Evolutionary conservation across 2,329 filamentous ascomycete species (phyloP).

Genomic region (Chrysoporthe puriensis): DNA sequence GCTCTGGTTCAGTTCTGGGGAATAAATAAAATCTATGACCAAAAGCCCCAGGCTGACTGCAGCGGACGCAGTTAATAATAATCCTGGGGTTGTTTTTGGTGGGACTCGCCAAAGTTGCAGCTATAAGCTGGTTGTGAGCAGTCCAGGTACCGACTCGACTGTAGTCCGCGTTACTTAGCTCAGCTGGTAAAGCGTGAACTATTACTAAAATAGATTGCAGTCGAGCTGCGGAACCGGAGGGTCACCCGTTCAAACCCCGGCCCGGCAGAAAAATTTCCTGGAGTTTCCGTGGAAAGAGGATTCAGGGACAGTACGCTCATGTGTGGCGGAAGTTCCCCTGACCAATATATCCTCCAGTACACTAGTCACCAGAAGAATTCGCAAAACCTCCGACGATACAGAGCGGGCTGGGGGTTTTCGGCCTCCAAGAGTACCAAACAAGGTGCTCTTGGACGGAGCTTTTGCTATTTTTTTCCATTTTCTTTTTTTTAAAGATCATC

Average conservation of each 20-base stretch:
- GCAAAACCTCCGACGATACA: background rate
- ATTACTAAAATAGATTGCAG: background rate
- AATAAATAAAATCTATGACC: too few relatives aligned
- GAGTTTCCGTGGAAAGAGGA: background rate
- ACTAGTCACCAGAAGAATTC: background rate
- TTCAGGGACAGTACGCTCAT: constrained; percentile 2
- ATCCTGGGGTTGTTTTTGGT: too few relatives aligned
- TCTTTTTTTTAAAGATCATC: too few relatives aligned
- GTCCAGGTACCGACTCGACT: background rate
- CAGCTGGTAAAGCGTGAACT: background rate
- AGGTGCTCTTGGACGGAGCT: background rate
- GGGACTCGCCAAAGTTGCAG: too few relatives aligned
- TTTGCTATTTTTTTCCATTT: background rate
- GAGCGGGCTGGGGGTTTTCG: background rate
- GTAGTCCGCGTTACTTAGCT: background rate
- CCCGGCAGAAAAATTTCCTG: background rate
- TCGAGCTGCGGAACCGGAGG: background rate
- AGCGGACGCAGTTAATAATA: too few relatives aligned
- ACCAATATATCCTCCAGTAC: background rate
- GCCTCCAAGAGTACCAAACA: background rate
- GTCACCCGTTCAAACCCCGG: background rate
- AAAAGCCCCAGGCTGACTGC: too few relatives aligned
- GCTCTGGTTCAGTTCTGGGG: too few relatives aligned
- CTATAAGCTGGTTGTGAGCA: too few relatives aligned
- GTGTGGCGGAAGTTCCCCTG: background rate